Percentiles rank a stretch among this genome's conserved stretches.
These are phyloP conservation scores for Huntiella savannae DNA, from an alignment of 2,329 filamentous ascomycete species.

Conservation along the genomic window DNA sequence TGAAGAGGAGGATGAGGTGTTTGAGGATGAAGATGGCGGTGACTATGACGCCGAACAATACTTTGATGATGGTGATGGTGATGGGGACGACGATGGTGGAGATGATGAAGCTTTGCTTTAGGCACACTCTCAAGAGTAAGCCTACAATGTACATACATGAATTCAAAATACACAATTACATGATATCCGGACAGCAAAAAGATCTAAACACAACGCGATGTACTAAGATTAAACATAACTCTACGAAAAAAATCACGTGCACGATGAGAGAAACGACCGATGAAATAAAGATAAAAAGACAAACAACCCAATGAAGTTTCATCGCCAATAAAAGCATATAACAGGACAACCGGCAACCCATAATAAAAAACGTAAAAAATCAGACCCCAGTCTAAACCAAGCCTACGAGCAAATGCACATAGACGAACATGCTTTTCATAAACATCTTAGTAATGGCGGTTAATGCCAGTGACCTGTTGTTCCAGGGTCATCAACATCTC, in stretches of 20 bases:
- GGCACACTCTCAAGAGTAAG: no score
- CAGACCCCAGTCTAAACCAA: neutral
- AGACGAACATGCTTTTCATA: no score
- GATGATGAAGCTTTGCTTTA: constrained; percentile 10
- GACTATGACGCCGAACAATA: constrained; percentile 43
- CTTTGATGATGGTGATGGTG: constrained; percentile 39
- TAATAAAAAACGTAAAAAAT: neutral
- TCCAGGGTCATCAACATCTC: constrained; percentile 24
- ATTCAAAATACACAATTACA: no score
- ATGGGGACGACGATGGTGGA: constrained; percentile 31
- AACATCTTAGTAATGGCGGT: neutral
- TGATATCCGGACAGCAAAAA: no score
- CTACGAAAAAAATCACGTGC: no score
- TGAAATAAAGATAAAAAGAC: neutral
- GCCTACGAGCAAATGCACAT: no score
- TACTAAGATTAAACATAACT: no score
- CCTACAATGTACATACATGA: no score
- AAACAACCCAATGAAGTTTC: neutral
- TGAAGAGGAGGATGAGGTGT: constrained; percentile 25
- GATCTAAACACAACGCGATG: no score
- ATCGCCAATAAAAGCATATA: no score
- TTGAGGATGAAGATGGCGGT: constrained; percentile 39
- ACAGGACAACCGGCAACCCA: no score
- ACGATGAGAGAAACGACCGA: neutral
- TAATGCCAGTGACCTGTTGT: constrained; percentile 19